phyloP scores from a whole-genome alignment of 164 flowering plant genomes.

The Nymphaea colorata region DNA sequence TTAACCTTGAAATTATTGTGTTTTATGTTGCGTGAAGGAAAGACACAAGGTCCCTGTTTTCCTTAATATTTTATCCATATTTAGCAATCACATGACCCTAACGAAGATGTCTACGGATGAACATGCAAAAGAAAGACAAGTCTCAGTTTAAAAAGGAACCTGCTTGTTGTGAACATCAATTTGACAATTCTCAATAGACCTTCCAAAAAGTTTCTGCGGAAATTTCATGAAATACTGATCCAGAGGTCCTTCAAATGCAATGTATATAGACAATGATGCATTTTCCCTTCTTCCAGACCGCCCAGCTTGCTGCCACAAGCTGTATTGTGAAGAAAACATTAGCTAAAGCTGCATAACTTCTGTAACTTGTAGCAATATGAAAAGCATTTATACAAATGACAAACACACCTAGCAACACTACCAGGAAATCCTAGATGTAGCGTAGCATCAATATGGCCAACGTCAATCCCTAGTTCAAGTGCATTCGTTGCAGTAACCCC shows the following conservation, averaged over 20 bases:
- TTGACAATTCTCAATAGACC: constrained; percentile 83
- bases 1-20: too few species aligned
- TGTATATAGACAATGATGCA: constrained; percentile 78
- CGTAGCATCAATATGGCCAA: constrained; percentile 91
- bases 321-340: constrained; percentile 15
- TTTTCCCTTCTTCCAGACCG: constrained; percentile 90
- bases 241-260: constrained; percentile 89
- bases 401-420: constrained; percentile 73
- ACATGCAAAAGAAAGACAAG: too few species aligned
- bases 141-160: constrained; percentile 20
- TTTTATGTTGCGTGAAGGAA: too few species aligned
- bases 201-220: constrained; percentile 70
- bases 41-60: too few species aligned
- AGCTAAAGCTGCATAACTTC: neutral
- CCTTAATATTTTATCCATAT: too few species aligned
- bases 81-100: too few species aligned
- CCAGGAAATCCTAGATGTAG: constrained; percentile 98
- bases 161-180: constrained; percentile 71
- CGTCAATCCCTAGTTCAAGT: constrained; percentile 94
- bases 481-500: constrained; percentile 99
- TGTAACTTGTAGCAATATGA: neutral
- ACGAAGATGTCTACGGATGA: too few species aligned
- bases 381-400: neutral
- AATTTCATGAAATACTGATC: constrained; percentile 91
- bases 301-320: constrained; percentile 99